Evolutionary conservation across 2,329 filamentous ascomycete genomes (phyloP), one percentile per base, ranked within the genome.

Genomic region (Tolypocladium tropicale): DNA sequence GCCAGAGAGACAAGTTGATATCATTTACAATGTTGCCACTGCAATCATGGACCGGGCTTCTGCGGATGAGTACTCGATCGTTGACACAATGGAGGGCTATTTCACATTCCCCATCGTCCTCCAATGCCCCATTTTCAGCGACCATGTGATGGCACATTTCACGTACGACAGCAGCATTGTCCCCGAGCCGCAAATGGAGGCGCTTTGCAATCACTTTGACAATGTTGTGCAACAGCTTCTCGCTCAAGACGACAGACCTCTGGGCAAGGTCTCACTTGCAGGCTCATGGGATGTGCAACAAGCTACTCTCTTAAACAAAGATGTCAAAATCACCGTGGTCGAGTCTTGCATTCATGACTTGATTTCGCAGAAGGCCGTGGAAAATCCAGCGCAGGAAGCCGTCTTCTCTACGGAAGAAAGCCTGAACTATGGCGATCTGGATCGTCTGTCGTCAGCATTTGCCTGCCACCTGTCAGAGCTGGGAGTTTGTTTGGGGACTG

Each of bases 301-400:
- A 5, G 21, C 39, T 23, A 6, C 23, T 11, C 2, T 21, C n/a
- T 23, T 41, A n/a, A 41, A 41, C 39, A 23, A 6, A 11, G 49
- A 21, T 10, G n/a, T 18, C n/a, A 10, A 41, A 12, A 12, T 21
- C 23, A 4, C 23, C 23, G n/a, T 12, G 21, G 39, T 23, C 10
- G 39, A 41, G 6, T 41, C 76, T 56, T 78, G 58, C 50, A 30
- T 61, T 2, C 56, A 60, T 48, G 55, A 59, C 3, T 53, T 61
- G 14, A 43, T 61, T 34, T 43, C 49, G 5, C 46, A 41, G 6
- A 52, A 53, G 37, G 59, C 34, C 11, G 32, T 34, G 2, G 21
- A 49, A 11, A 39, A 34, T 0, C 56, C 57, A 0, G 10, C 52
- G 2, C 37, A 48, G 12, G 50, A 50, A 12, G 59, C 59, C 5